Conservation (phyloP, 768 basidiomycete species). For the Rhodotorula taiwanensis region DNA sequence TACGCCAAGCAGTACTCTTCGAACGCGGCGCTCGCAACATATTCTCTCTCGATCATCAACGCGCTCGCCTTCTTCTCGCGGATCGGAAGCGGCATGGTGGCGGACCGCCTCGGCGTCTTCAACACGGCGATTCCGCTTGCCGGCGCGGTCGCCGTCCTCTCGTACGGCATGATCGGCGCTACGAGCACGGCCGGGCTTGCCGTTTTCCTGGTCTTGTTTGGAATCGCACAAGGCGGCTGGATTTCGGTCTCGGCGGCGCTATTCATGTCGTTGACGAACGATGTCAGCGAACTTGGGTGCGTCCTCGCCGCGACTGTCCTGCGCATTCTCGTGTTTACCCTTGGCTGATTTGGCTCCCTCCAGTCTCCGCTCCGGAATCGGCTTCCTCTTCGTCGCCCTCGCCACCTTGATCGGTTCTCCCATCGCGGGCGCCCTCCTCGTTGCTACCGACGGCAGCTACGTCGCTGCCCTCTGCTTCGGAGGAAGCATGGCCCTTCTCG, state of each 20-base stretch:
- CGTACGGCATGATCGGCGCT: constrained; percentile 26
- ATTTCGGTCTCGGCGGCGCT: constrained; percentile 3
- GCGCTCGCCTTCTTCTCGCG: constrained; percentile 23
- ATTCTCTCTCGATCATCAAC: constrained; percentile 34
- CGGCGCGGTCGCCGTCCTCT: constrained; percentile 6
- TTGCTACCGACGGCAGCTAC: constrained; percentile 20
- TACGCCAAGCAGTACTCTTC: background rate
- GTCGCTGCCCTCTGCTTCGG: constrained; percentile 28
- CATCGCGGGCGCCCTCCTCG: constrained; percentile 33
- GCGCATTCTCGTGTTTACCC: background rate
- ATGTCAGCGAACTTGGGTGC: constrained; percentile 28
- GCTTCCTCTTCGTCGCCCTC: constrained; percentile 32
- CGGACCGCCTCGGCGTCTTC: constrained; percentile 30
- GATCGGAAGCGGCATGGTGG: constrained; percentile 18
- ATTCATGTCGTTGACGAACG: constrained; percentile 20
- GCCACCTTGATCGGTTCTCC: constrained; percentile 32
- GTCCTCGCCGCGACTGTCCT: background rate
- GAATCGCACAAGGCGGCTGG: constrained; percentile 21
- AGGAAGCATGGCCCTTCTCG: constrained; percentile 5
- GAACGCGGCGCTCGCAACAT: background rate
- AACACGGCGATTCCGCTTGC: constrained; percentile 23
- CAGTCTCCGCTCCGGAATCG: constrained; percentile 32
- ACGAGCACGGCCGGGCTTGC: constrained; percentile 14
- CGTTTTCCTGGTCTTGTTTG: constrained; percentile 27
- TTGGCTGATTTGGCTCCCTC: no score